Percentiles rank a stretch among this genome's conserved stretches.
Conservation (phyloP, 345 rosid species). For the Streptanthus diversifolius region DNA sequence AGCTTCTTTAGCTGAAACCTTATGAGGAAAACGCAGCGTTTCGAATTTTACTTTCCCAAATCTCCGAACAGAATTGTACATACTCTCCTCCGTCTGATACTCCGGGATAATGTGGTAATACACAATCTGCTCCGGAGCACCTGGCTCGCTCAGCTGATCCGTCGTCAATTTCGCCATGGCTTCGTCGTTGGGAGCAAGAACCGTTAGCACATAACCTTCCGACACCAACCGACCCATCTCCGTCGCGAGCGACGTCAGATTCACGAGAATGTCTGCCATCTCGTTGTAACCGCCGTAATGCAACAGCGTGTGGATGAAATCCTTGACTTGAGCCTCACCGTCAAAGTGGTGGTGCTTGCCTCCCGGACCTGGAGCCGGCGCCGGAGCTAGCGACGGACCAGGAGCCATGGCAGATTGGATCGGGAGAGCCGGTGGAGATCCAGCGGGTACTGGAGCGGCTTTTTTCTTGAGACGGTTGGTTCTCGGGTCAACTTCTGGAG, state of each 20-base stretch:
- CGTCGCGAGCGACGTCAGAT: constrained; percentile 64
- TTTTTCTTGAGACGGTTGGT: constrained; percentile 59
- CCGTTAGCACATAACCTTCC: constrained; percentile 69
- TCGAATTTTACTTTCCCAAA: constrained; percentile 64
- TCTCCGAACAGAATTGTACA: constrained; percentile 73
- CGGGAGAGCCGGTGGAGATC: constrained; percentile 51
- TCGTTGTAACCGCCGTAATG: constrained; percentile 81
- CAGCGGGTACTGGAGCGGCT: constrained; percentile 39
- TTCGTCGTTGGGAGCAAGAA: constrained; percentile 73
- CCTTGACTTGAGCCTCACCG: constrained; percentile 66
- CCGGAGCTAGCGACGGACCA: constrained; percentile 71
- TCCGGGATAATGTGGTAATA: constrained; percentile 70
- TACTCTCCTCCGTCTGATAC: constrained; percentile 81
- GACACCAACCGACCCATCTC: constrained; percentile 76
- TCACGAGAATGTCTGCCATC: constrained; percentile 71
- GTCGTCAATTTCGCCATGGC: constrained; percentile 72
- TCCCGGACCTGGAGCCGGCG: constrained; percentile 83
- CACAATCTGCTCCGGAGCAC: constrained; percentile 79
- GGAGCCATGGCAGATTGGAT: constrained; percentile 70
- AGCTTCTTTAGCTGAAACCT: constrained; percentile 78
- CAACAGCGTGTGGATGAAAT: constrained; percentile 59
- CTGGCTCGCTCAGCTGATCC: constrained; percentile 77
- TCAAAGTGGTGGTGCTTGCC: constrained; percentile 64
- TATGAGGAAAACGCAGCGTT: constrained; percentile 66
- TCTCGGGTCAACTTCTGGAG: constrained; percentile 69